Evolutionary conservation across 129 eudicot species (phyloP), one percentile per base, ranked within the genome.

Genomic region (Ambrosia artemisiifolia): DNA sequence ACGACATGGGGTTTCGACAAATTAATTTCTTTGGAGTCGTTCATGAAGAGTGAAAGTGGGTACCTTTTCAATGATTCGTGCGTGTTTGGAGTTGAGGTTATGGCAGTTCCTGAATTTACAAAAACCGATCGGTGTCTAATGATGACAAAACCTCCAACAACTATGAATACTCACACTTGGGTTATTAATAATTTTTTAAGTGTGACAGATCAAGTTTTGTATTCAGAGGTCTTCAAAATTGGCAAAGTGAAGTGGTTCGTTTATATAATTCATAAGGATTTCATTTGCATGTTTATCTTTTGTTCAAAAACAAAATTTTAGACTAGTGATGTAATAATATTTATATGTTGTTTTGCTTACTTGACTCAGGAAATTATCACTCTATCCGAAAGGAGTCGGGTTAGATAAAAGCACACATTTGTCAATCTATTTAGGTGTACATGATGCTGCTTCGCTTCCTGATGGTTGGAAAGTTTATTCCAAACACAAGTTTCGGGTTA

Each of bases 61-160:
- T 75, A 42, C 72, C n/a, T 80, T 1, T 40, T 13, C 3, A 48
- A 69, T 50, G 80, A 80, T 71, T 24, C 77, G 2, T 80, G 84
- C 54, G 80, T 74, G 19, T 50, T 80, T 75, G 84, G 80, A 53
- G 80, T 12, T 19, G 84, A 80, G 67, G 64, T 63, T 28, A 32
- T 69, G 43, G 63, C 16, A 3, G 71, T 61, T 50, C 56, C 79
- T 3, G 3, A 16, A 47, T 46, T 16, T 69, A 38, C 72, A 14
- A 28, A 6, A 28, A 20, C 40, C 42, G 80, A 74, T 7, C n/a
- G 74, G 13, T 61, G 60, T 14, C 20, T 75, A 2, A 16, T 66
- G 0, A 43, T 79, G 47, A 33, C 70, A n/a, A 80, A 80, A 28
- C 71, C 42, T 36, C 3, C 6, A 36, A 7, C 4, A 36, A 6